Base-by-base conservation (phyloP, 148 eudicot genomes). In the Nepenthes mirabilis region DNA sequence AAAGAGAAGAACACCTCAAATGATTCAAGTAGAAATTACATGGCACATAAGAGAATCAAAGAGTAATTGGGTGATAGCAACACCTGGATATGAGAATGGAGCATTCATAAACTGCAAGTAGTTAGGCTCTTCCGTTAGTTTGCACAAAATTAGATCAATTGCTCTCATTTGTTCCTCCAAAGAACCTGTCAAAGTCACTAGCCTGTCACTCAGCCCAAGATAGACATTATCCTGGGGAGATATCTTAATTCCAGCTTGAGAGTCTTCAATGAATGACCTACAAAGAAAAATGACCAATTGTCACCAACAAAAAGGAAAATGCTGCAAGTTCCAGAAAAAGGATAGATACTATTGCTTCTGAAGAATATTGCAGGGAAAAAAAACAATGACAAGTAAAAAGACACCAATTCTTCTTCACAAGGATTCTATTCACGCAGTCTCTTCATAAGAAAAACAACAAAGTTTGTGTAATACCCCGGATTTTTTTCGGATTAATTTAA, bases 221-320 rank as follows among this genome's bases (percentile, higher is more conserved):
- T 72, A 84, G 55, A 61, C 80, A 54, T 76, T 76, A 70, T 90
- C 95, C 64, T 82, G 95, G n/a, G 97, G 88, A 14, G 97, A 86
- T 77, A 90, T 84, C 77, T 90, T 90, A 71, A 90, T 90, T 58
- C 81, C 80, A 67, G 97, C 97, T 68, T 65, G 74, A 71, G 97
- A 90, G 10, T 80, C 88, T 77, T 87, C 97, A 65, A 90, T 90
- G 62, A 90, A 80, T 56, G 88, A 80, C 79, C 97, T 90, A 87
- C 57, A 47, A 65, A 70, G 70, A 6, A 55, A 34, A 9, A 33
- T 32, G 58, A 55, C 36, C 52, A 6, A 34, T 32, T 1, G 58
- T 33, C 13, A 55, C 9, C 37, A 33, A 34, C 36, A 32, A 55
- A 1, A 6, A 32, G 33, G 2, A 55, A 32, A 55, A 9, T 34